Evolutionary conservation across 2,329 filamentous ascomycete species (phyloP).

Genomic region (Cytospora leucostoma): DNA sequence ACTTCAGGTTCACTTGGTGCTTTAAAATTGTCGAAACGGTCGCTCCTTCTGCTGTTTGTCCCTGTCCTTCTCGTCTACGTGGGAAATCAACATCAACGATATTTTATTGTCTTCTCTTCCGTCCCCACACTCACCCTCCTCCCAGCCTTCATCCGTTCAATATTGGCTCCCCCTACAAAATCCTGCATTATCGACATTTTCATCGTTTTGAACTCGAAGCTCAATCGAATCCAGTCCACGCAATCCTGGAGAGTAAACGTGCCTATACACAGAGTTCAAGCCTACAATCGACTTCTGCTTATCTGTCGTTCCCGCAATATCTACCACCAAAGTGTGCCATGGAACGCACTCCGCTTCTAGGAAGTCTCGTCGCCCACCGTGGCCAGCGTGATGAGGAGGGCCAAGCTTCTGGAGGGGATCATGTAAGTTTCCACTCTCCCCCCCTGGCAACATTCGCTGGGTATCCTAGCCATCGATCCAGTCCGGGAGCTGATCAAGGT

Average conservation of each 20-base stretch:
- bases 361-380: slow-evolving; percentile 10
- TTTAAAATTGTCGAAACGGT: too few species aligned
- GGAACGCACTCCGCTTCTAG: slow-evolving; percentile 30
- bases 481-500: slow-evolving; percentile 23
- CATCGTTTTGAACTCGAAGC: slow-evolving; percentile 16
- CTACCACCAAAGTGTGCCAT: slow-evolving; percentile 19
- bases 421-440: slow-evolving; percentile 34
- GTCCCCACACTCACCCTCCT: neutral
- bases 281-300: slow-evolving; percentile 6
- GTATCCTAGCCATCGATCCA: too few species aligned
- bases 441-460: neutral
- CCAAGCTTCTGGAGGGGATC: slow-evolving; percentile 29
- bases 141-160: slow-evolving; percentile 1
- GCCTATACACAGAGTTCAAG: slow-evolving; percentile 6
- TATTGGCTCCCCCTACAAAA: neutral
- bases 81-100: too few species aligned
- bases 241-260: slow-evolving; percentile 18
- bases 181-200: slow-evolving; percentile 3
- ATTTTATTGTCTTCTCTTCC: neutral
- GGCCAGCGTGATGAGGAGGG: slow-evolving; percentile 24
- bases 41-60: too few species aligned
- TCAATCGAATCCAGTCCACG: slow-evolving; percentile 4
- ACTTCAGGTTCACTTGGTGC: too few species aligned
- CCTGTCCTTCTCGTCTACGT: too few species aligned
- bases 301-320: slow-evolving; percentile 24